phyloP scores from a whole-genome alignment of 2,329 filamentous ascomycete species.

The Pseudocercospora macadamiae region DNA sequence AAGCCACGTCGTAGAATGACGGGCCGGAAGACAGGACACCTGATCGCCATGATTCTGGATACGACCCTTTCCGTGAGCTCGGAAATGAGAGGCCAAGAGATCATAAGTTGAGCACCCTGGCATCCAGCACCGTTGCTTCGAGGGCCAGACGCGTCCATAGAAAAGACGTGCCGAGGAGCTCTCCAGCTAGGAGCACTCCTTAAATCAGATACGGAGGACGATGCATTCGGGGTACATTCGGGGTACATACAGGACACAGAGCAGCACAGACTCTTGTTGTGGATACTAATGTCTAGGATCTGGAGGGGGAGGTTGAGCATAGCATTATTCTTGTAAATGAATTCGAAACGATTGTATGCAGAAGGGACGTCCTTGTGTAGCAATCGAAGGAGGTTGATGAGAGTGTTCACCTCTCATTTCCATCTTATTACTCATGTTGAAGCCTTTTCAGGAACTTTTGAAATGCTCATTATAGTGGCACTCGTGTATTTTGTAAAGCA shows the following conservation, averaged over 20 bases:
- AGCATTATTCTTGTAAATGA: background rate
- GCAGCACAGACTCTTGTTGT: background rate
- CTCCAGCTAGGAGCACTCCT: background rate
- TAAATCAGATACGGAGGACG: background rate
- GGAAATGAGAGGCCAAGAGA: background rate
- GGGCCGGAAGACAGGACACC: background rate
- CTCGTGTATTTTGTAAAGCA: too few species aligned
- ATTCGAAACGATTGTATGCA: background rate
- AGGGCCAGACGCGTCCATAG: constrained; percentile 1
- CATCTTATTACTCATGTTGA: too few species aligned
- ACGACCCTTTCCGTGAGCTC: background rate
- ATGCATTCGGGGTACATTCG: background rate
- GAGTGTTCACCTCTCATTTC: background rate
- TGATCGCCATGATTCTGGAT: background rate
- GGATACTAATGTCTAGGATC: background rate
- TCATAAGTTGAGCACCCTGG: constrained; percentile 1
- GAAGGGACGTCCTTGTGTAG: too few species aligned
- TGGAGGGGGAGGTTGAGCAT: background rate
- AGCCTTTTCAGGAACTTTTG: too few species aligned
- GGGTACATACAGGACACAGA: background rate
- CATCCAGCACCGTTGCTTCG: background rate
- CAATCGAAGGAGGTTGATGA: too few species aligned
- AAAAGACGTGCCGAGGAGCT: constrained; percentile 6
- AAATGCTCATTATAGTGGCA: too few species aligned
- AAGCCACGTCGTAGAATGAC: constrained; percentile 7